Evolutionary conservation across 352 stramenopile genomes (phyloP).

Genomic region (Pythium coloratum): DNA sequence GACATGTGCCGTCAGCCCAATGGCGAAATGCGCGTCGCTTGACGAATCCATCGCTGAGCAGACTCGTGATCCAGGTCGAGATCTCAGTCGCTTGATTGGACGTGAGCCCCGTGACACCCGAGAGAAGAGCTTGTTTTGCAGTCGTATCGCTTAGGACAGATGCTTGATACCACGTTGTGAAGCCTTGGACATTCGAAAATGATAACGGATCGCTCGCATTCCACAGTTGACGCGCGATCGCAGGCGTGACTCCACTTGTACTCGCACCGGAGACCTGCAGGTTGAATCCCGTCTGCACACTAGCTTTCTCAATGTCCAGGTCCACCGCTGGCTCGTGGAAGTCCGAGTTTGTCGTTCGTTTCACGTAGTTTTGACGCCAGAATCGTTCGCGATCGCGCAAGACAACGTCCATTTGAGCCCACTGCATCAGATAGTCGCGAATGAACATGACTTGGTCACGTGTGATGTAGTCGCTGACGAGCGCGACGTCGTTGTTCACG

Average conservation of each 20-base stretch:
- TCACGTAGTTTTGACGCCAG: constrained; percentile 50
- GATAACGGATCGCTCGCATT: constrained; percentile 36
- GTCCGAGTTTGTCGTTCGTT: constrained; percentile 45
- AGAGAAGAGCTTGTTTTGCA: constrained; percentile 23
- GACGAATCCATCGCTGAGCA: constrained; percentile 50
- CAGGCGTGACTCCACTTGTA: constrained; percentile 35
- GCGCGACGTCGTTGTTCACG: constrained; percentile 67
- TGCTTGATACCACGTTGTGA: constrained; percentile 43
- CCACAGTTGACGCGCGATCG: constrained; percentile 47
- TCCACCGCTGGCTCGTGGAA: constrained; percentile 57
- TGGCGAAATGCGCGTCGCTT: constrained; percentile 51
- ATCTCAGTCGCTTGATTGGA: constrained; percentile 38
- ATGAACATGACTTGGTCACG: constrained; percentile 54
- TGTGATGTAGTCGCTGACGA: constrained; percentile 50
- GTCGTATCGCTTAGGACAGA: constrained; percentile 11
- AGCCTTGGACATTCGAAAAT: constrained; percentile 49
- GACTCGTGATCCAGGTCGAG: constrained; percentile 39
- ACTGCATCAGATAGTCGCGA: constrained; percentile 57
- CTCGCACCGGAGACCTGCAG: constrained; percentile 32
- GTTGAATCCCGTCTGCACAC: constrained; percentile 58
- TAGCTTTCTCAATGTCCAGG: constrained; percentile 46
- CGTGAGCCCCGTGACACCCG: constrained; percentile 32
- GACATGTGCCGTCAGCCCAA: constrained; percentile 66
- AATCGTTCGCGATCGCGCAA: constrained; percentile 62
- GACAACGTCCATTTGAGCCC: constrained; percentile 41